phyloP scores from a whole-genome alignment of 2,329 filamentous ascomycete genomes.

The Sclerotinia trifoliorum region DNA sequence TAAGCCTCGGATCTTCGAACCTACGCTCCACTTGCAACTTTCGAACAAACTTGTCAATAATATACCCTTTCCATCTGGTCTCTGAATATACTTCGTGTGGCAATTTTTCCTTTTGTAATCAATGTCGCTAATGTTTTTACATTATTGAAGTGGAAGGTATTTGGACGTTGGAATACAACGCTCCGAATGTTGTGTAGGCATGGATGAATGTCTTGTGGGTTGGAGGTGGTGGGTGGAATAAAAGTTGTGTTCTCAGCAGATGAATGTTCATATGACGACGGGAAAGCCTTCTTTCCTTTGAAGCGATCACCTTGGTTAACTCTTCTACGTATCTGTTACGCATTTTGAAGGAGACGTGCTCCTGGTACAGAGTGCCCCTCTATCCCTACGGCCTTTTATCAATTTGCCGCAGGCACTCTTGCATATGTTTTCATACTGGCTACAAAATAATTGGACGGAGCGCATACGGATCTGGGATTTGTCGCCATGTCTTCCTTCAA shows the following conservation, averaged over 20 bases:
- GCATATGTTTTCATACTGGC: constrained; percentile 33
- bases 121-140: constrained; percentile 40
- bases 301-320: constrained; percentile 36
- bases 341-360: constrained; percentile 31
- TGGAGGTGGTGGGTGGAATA: constrained; percentile 18
- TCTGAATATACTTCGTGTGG: constrained; percentile 20
- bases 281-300: constrained; percentile 37
- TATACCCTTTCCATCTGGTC: constrained; percentile 23
- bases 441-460: constrained; percentile 19
- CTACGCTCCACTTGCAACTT: constrained; percentile 29
- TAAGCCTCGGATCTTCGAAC: constrained; percentile 28
- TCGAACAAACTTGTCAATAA: constrained; percentile 31
- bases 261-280: constrained; percentile 32
- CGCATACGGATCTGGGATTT: constrained; percentile 12
- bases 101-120: constrained; percentile 37
- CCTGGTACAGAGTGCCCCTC: constrained; percentile 32
- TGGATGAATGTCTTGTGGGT: constrained; percentile 27
- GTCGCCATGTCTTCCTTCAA: background rate
- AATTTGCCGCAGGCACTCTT: constrained; percentile 35
- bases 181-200: constrained; percentile 30
- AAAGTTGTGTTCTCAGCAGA: constrained; percentile 35
- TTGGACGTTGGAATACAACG: constrained; percentile 26
- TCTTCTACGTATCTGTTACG: constrained; percentile 28
- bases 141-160: constrained; percentile 33
- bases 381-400: constrained; percentile 33